A percentile compares a stretch with the other conserved stretches of the same genome.
phyloP scores from a whole-genome alignment of 345 rosid species.

The Moringa oleifera region DNA sequence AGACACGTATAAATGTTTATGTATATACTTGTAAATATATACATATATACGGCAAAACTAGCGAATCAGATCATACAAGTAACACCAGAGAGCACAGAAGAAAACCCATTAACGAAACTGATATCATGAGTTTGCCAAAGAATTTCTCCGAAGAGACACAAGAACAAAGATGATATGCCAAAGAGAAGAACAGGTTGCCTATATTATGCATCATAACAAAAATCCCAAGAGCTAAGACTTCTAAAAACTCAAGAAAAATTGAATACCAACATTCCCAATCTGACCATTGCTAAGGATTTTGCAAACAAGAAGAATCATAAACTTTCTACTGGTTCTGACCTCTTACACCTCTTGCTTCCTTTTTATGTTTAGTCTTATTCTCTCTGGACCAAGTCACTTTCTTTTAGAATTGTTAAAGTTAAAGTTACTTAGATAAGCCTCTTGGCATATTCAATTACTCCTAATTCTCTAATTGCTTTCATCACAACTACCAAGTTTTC shows the following conservation, averaged over 20 bases:
- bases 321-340: neutral
- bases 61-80: too few species aligned
- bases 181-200: neutral
- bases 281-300: neutral
- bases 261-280: neutral
- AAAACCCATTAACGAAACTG: neutral
- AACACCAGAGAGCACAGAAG: too few species aligned
- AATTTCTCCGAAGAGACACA: too few species aligned
- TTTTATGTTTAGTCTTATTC: neutral
- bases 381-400: neutral
- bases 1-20: neutral
- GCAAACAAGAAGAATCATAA: neutral
- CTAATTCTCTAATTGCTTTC: too few species aligned
- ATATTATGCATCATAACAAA: neutral
- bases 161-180: neutral
- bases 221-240: neutral
- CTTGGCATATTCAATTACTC: too few species aligned
- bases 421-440: too few species aligned
- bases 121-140: too few species aligned
- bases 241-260: neutral
- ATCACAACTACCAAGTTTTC: too few species aligned
- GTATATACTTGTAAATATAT: too few species aligned
- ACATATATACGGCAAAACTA: too few species aligned
- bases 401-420: too few species aligned
- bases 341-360: neutral